Evolutionary conservation across 1,284 basidiomycete genomes (phyloP).

Genomic region (Tranzscheliella williamsii): DNA sequence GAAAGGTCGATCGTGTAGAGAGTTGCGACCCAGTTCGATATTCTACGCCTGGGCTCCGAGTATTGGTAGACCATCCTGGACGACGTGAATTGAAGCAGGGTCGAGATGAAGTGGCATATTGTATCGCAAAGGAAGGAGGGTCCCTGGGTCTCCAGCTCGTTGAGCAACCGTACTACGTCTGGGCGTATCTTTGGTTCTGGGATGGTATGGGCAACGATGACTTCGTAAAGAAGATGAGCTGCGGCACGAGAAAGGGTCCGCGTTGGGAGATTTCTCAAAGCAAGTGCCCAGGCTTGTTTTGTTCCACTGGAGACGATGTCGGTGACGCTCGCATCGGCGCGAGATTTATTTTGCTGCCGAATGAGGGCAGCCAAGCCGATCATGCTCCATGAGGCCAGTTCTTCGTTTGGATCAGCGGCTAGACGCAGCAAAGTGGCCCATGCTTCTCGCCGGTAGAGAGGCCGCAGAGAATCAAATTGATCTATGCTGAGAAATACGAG

Average conservation of each 20-base stretch:
- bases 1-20: slow-evolving; percentile 7
- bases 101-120: slow-evolving; percentile 22
- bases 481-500: background rate
- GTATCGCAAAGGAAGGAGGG: slow-evolving; percentile 21
- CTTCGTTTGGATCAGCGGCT: slow-evolving; percentile 70
- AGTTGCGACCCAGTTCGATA: slow-evolving; percentile 20
- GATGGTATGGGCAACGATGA: slow-evolving; percentile 2
- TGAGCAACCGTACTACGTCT: slow-evolving; percentile 11
- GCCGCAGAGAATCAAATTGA: too few species aligned
- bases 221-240: slow-evolving; percentile 11
- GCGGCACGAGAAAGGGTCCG: slow-evolving; percentile 13
- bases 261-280: slow-evolving; percentile 13
- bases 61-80: slow-evolving; percentile 9
- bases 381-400: slow-evolving; percentile 79
- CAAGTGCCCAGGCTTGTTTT: slow-evolving; percentile 11
- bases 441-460: too few species aligned
- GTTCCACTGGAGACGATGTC: too few species aligned
- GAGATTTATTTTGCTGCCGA: too few species aligned
- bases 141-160: slow-evolving; percentile 32
- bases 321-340: too few species aligned
- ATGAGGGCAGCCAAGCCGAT: slow-evolving; percentile 69
- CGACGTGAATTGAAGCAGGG: slow-evolving; percentile 7
- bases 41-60: slow-evolving; percentile 17
- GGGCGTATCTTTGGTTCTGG: slow-evolving; percentile 3
- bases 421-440: slow-evolving; percentile 67